A percentile compares a stretch with the other conserved stretches of the same genome.
Evolutionary conservation across 1,284 basidiomycete species (phyloP).

Genomic region (Stereum hirsutum): DNA sequence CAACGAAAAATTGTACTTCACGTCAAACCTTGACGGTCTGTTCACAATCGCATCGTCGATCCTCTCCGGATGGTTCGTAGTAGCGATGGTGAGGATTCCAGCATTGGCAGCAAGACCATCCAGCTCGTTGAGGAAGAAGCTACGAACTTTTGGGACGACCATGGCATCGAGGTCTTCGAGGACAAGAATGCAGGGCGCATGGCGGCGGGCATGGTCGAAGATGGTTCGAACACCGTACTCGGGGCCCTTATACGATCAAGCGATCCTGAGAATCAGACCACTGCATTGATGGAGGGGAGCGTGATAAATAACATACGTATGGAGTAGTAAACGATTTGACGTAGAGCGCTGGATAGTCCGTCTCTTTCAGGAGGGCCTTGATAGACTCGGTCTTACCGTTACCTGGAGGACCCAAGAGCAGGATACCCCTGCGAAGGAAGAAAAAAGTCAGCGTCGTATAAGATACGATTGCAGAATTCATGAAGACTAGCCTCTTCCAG

Average conservation of each 20-base stretch:
- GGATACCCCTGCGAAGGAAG: too few relatives aligned
- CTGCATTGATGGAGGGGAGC: too few relatives aligned
- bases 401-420: constrained; percentile 22
- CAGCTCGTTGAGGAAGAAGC: constrained; percentile 38
- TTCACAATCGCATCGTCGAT: constrained; percentile 36
- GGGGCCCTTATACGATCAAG: constrained; percentile 19
- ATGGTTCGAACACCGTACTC: constrained; percentile 21
- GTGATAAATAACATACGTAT: constrained; percentile 12
- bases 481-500: too few relatives aligned
- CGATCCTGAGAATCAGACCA: too few relatives aligned
- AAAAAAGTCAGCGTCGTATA: too few relatives aligned
- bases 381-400: constrained; percentile 21
- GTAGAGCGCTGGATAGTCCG: constrained; percentile 24
- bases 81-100: constrained; percentile 27
- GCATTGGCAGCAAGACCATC: constrained; percentile 24
- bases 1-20: constrained; percentile 31
- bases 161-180: constrained; percentile 37
- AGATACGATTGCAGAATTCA: too few relatives aligned
- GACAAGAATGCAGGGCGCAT: constrained; percentile 32
- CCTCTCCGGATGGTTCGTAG: constrained; percentile 38
- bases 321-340: constrained; percentile 28
- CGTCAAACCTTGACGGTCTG: constrained; percentile 37
- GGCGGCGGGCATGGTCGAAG: constrained; percentile 22
- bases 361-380: constrained; percentile 18
- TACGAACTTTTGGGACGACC: constrained; percentile 26